Evolutionary conservation across 1,139 yeast species (phyloP), one percentile per base, ranked within the genome.

Genomic region (Blastobotrys arbuscula): DNA sequence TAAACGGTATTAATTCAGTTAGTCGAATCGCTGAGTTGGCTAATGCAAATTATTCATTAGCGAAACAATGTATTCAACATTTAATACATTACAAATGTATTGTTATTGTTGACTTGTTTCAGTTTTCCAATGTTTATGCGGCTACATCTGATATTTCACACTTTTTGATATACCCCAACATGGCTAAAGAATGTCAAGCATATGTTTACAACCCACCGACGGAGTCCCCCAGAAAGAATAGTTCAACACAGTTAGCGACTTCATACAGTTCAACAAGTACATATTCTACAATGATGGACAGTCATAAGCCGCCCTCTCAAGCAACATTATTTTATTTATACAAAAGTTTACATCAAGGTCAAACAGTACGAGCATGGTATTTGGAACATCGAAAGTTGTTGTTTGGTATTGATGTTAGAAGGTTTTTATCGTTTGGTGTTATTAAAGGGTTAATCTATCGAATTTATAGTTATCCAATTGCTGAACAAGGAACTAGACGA

Each of bases 21-120:
- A 76, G 79, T 38, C 77, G 78, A 52, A 90, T 94, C 37, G 79
- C 96, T 36, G 80, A 81, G 51, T 64, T 89, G 43, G 89, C 97
- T 1, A 81, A 86, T 57, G 85, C 96, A 23, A 94, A 89, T 59
- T 84, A 82, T 55, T 70, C 76, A 16, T 71, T 92, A 46, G 88
- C 95, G 4, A 80, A 82, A 48, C 90, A 86, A 61, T 90, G 97
- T 62, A 82, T 94, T 38, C 95, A 88, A 64, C 97, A 92, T 67
- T 72, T 94, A 49, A 78, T 90, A 72, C 95, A 90, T 66, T 94
- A 92, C 67, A 81, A 84, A 54, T 87, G 97, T 59, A 81, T 92
- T 33, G 80, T 84, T 19, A 75, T 90, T 16, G 74, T 86, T 24
- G 97, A 92, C 63, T 78, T 92, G 19, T 92, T 94, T 65, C 97